Evolutionary conservation across 768 basidiomycete genomes (phyloP).

Genomic region (Pleurotus djamor): DNA sequence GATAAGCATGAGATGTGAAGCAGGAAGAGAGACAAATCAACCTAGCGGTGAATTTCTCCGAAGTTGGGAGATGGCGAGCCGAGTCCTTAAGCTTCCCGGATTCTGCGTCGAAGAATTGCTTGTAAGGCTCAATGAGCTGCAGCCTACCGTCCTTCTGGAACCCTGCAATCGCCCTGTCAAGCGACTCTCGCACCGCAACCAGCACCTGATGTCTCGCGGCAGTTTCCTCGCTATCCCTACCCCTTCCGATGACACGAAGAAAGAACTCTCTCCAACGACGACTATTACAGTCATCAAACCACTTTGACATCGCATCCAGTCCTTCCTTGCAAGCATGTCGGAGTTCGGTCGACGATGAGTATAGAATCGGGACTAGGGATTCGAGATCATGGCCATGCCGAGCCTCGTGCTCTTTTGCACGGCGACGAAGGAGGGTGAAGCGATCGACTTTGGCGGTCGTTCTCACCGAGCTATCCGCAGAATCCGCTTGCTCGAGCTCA

Average conservation of each 20-base stretch:
- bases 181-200: slow-evolving; percentile 16
- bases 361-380: slow-evolving; percentile 38
- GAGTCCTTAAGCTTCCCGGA: slow-evolving; percentile 26
- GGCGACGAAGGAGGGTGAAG: slow-evolving; percentile 23
- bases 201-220: slow-evolving; percentile 24
- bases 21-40: slow-evolving; percentile 12
- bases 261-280: slow-evolving; percentile 32
- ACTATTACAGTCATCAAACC: slow-evolving; percentile 34
- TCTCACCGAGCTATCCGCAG: neutral
- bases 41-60: slow-evolving; percentile 38
- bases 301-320: slow-evolving; percentile 18
- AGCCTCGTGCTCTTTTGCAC: slow-evolving; percentile 29
- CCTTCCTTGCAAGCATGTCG: slow-evolving; percentile 27
- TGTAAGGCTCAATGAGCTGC: slow-evolving; percentile 36
- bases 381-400: slow-evolving; percentile 41
- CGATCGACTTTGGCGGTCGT: slow-evolving; percentile 15
- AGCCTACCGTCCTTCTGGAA: slow-evolving; percentile 33
- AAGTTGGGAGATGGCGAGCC: slow-evolving; percentile 10
- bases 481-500: neutral
- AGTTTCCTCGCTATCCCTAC: slow-evolving; percentile 12
- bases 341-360: slow-evolving; percentile 28
- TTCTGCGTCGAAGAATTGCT: slow-evolving; percentile 35
- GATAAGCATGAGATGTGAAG: neutral
- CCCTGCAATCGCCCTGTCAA: slow-evolving; percentile 24
- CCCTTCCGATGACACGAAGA: slow-evolving; percentile 5